These are phyloP conservation scores for Lachnellula occidentalis DNA, from an alignment of 2,329 filamentous ascomycete genomes.

Conservation along the genomic window DNA sequence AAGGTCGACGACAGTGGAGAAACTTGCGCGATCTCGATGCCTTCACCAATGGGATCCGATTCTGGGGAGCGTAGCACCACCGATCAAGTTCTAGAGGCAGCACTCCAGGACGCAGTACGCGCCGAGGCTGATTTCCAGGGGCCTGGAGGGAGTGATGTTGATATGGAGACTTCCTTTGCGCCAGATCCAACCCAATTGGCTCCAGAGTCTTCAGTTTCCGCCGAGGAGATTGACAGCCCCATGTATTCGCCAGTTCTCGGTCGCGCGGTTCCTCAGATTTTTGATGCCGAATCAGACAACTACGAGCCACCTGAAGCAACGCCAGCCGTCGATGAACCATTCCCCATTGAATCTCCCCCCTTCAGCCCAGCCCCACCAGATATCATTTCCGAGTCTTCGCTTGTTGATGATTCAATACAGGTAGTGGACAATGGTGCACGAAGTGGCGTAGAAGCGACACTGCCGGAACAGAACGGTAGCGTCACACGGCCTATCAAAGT, in stretches of 20 bases:
- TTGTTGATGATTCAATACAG: slow-evolving; percentile 22
- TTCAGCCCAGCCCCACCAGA: slow-evolving; percentile 38
- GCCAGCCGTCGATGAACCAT: slow-evolving; percentile 16
- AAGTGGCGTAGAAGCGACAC: slow-evolving; percentile 15
- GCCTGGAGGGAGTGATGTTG: slow-evolving; percentile 11
- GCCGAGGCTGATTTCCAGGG: slow-evolving; percentile 25
- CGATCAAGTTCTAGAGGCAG: slow-evolving; percentile 24
- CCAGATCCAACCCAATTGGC: slow-evolving; percentile 13
- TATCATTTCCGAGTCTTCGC: slow-evolving; percentile 22
- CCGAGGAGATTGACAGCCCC: slow-evolving; percentile 17
- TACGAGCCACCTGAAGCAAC: slow-evolving; percentile 50
- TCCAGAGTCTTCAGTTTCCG: slow-evolving; percentile 6
- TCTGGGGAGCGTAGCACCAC: background rate
- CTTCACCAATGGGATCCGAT: background rate
- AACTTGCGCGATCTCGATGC: background rate
- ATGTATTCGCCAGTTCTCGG: slow-evolving; percentile 23
- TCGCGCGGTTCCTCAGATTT: slow-evolving; percentile 3
- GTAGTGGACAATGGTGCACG: slow-evolving; percentile 18
- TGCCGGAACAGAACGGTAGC: slow-evolving; percentile 13
- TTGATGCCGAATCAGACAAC: slow-evolving; percentile 38
- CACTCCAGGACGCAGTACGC: slow-evolving; percentile 25
- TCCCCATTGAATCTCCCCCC: slow-evolving; percentile 32
- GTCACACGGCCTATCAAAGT: slow-evolving; percentile 21
- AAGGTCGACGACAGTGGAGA: background rate
- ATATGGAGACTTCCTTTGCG: slow-evolving; percentile 24